phyloP scores from a whole-genome alignment of 75 land plant species.

The Sequoiadendron giganteum region DNA sequence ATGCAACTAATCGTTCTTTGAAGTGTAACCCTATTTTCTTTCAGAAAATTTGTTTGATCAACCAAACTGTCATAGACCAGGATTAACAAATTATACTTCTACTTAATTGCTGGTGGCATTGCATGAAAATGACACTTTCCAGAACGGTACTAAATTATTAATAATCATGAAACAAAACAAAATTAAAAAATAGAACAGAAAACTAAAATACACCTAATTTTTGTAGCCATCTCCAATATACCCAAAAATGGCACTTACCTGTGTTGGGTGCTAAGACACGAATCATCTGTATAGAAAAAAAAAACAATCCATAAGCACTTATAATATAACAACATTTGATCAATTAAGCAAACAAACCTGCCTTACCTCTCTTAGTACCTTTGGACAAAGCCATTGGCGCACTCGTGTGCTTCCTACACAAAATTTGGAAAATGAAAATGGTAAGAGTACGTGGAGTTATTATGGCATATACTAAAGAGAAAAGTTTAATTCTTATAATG shows the following conservation, averaged over 20 bases:
- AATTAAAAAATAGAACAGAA: background rate
- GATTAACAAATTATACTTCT: background rate
- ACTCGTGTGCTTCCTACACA: slow-evolving; percentile 24
- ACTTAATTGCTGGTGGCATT: background rate
- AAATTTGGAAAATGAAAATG: background rate
- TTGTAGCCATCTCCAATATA: background rate
- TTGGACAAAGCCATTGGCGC: slow-evolving; percentile 35
- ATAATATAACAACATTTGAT: background rate
- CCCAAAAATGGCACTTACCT: background rate
- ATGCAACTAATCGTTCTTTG: background rate
- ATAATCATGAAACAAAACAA: background rate
- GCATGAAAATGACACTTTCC: background rate
- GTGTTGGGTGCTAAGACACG: slow-evolving; percentile 5
- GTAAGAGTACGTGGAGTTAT: background rate
- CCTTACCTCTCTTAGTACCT: slow-evolving; percentile 27
- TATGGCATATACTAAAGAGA: background rate
- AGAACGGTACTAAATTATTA: background rate
- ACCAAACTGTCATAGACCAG: background rate
- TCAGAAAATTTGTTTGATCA: background rate
- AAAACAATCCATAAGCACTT: background rate
- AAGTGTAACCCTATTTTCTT: background rate
- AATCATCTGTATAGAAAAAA: slow-evolving; percentile 1
- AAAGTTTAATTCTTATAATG: background rate
- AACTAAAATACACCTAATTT: background rate
- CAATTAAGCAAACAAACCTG: background rate